Conservation (phyloP, 2,329 filamentous ascomycete genomes). For the Plenodomus tracheiphilus region DNA sequence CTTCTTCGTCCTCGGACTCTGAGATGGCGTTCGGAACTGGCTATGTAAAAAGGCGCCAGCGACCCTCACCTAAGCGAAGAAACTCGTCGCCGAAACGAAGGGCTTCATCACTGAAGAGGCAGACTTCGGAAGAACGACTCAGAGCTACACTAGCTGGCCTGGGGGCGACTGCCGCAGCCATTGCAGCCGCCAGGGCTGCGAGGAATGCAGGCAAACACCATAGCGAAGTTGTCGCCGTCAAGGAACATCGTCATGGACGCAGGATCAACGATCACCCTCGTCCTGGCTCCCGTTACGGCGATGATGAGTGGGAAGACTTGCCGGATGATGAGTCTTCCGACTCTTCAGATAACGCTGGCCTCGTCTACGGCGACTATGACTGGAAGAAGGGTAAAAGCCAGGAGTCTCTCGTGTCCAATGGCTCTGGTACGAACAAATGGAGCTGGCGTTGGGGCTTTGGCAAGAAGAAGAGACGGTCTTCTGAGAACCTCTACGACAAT, state of each 20-base stretch:
- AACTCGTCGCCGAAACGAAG: conserved; percentile 13
- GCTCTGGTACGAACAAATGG: conserved; percentile 61
- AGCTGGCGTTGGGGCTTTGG: conserved; percentile 63
- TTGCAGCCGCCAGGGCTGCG: conserved; percentile 50
- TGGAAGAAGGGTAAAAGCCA: conserved; percentile 48
- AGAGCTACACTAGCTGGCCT: conserved; percentile 52
- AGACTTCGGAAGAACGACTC: conserved; percentile 51
- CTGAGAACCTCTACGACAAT: conserved; percentile 40
- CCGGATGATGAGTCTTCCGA: conserved; percentile 44
- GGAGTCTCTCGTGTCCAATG: conserved; percentile 58
- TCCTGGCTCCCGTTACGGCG: conserved; percentile 44
- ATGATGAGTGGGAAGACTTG: conserved; percentile 52
- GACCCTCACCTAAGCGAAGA: conserved; percentile 25
- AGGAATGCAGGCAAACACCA: conserved; percentile 39
- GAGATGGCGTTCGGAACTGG: conserved; percentile 52
- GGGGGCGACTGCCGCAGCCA: conserved; percentile 54
- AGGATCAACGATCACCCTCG: conserved; percentile 25
- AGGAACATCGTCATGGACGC: conserved; percentile 32
- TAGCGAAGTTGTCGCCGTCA: conserved; percentile 41
- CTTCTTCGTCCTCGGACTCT: conserved; percentile 50
- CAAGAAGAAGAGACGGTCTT: conserved; percentile 48
- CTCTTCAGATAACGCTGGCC: conserved; percentile 57
- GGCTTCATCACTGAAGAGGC: conserved; percentile 18
- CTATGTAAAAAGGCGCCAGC: conserved; percentile 28
- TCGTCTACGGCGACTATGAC: conserved; percentile 62